Percentiles rank a stretch among this genome's conserved stretches.
Conservation (phyloP, 2,329 filamentous ascomycete genomes). For the Xylaria sp. region DNA sequence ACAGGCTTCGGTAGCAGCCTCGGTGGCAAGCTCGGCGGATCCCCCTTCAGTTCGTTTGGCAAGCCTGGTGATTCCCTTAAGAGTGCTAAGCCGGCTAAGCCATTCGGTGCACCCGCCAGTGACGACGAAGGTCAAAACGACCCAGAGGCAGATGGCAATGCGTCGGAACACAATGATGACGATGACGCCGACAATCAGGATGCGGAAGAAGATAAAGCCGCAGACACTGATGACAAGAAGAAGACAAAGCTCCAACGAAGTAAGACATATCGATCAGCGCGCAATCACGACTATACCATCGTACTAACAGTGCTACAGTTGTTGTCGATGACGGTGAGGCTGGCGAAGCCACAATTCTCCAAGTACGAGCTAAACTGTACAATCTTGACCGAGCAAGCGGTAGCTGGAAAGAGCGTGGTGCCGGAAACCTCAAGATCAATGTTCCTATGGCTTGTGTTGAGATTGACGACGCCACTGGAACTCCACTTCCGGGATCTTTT, state of each 20-base stretch:
- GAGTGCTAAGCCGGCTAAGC: slow-evolving; percentile 58
- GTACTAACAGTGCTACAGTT: slow-evolving; percentile 40
- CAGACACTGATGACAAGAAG: slow-evolving; percentile 53
- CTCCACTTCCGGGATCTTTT: slow-evolving; percentile 48
- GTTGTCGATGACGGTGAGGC: slow-evolving; percentile 81
- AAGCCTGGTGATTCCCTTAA: slow-evolving; percentile 51
- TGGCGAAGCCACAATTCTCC: slow-evolving; percentile 68
- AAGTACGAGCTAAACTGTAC: slow-evolving; percentile 79
- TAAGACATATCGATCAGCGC: slow-evolving; percentile 39
- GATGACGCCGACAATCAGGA: slow-evolving; percentile 40
- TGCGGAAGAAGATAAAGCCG: slow-evolving; percentile 21
- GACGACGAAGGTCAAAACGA: slow-evolving; percentile 41
- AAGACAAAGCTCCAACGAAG: slow-evolving; percentile 63
- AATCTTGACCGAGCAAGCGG: slow-evolving; percentile 62
- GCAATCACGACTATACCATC: slow-evolving; percentile 17
- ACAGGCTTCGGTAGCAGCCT: slow-evolving; percentile 36
- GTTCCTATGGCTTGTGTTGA: slow-evolving; percentile 55
- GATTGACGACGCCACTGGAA: slow-evolving; percentile 46
- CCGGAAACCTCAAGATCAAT: slow-evolving; percentile 81
- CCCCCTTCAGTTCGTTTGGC: slow-evolving; percentile 64
- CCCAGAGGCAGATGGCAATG: slow-evolving; percentile 35
- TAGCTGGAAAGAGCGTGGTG: slow-evolving; percentile 85
- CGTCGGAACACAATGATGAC: slow-evolving; percentile 37
- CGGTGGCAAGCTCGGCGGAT: slow-evolving; percentile 34
- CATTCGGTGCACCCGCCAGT: slow-evolving; percentile 72